Evolutionary conservation across 2,329 filamentous ascomycete species (phyloP).

Genomic region (Colletotrichum liaoningense): DNA sequence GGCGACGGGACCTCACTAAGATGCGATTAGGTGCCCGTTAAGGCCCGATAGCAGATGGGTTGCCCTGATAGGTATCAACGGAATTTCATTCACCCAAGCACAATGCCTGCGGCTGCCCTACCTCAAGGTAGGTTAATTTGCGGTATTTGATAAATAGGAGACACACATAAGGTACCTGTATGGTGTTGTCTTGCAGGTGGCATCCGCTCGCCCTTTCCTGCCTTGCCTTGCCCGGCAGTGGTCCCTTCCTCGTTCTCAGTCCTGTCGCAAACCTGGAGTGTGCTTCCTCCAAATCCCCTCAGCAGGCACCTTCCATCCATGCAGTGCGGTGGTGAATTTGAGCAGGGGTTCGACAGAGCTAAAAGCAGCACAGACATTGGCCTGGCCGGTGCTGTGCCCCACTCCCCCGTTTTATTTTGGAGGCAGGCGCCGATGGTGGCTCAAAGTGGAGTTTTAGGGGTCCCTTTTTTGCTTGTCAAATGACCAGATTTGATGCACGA

Average conservation of each 20-base stretch:
- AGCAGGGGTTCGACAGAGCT: background rate
- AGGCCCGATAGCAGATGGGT: background rate
- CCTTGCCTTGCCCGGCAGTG: background rate
- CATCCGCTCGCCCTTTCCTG: background rate
- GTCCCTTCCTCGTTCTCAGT: background rate
- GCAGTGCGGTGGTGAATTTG: background rate
- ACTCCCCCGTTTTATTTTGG: background rate
- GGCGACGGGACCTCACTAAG: background rate
- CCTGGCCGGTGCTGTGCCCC: background rate
- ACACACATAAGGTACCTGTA: no score
- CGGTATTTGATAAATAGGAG: no score
- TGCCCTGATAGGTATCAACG: background rate
- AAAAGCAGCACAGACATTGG: background rate
- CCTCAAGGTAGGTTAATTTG: no score
- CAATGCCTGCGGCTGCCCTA: no score
- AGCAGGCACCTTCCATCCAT: background rate
- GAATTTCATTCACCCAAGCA: background rate
- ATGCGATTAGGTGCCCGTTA: background rate
- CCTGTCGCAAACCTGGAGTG: background rate
- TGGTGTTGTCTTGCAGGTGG: background rate
- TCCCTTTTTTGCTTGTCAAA: constrained; percentile 25
- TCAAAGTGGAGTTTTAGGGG: constrained; percentile 26
- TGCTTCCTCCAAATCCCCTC: background rate
- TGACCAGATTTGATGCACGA: constrained; percentile 27
- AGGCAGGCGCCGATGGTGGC: constrained; percentile 6